phyloP scores from a whole-genome alignment of 495 filamentous ascomycete genomes.

The Lepraria neglecta region DNA sequence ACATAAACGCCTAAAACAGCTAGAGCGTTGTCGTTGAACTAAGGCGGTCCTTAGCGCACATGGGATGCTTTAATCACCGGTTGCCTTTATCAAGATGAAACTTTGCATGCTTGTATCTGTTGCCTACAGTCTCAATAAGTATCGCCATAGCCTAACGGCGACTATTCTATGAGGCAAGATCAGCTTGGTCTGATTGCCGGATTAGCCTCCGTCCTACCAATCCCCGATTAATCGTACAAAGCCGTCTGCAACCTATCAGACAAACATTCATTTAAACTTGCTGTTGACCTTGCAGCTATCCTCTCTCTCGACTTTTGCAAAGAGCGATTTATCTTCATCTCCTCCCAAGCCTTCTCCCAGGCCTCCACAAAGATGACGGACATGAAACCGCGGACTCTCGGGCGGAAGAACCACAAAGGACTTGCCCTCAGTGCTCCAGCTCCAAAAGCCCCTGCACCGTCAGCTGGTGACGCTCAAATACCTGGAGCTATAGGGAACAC shows the following conservation, averaged over 20 bases:
- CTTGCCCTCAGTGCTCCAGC: constrained; percentile 70
- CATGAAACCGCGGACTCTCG: constrained; percentile 86
- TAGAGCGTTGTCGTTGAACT: too few species aligned
- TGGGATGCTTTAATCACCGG: background rate
- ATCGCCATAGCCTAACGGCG: background rate
- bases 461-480: constrained; percentile 53
- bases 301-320: background rate
- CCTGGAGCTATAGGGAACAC: constrained; percentile 58
- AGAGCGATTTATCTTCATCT: background rate
- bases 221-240: background rate
- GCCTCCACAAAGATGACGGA: constrained; percentile 57
- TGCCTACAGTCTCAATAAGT: background rate
- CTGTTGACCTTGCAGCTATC: background rate
- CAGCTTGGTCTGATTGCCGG: background rate
- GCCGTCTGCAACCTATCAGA: background rate
- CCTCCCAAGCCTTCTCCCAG: background rate
- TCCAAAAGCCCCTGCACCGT: constrained; percentile 49
- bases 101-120: background rate
- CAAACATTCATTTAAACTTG: background rate
- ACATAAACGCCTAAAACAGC: background rate
- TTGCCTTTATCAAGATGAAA: background rate
- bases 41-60: constrained; percentile 1
- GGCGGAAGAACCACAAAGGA: constrained; percentile 98
- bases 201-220: background rate
- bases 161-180: constrained; percentile 2